A percentile compares a stretch with the other conserved stretches of the same genome.
Evolutionary conservation across 192 early-diverging fungal genomes (phyloP).

Genomic region (Podila epicladia): DNA sequence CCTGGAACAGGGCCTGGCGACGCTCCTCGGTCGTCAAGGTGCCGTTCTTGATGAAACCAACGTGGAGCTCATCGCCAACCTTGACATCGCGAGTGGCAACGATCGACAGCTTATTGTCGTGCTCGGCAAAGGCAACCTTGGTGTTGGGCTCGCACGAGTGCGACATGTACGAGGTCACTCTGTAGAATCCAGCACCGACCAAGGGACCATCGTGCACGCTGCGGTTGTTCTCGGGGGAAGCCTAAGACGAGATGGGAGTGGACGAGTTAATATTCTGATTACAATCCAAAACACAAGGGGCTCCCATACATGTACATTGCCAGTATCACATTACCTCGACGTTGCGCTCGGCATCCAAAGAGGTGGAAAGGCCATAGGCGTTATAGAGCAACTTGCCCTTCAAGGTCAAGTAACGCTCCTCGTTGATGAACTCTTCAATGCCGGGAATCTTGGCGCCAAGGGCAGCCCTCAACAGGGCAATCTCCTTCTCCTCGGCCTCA

Average conservation of each 20-base stretch:
- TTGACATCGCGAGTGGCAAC: conserved; percentile 68
- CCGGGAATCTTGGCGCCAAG: conserved; percentile 80
- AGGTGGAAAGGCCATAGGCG: conserved; percentile 71
- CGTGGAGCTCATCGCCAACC: conserved; percentile 74
- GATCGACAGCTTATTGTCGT: conserved; percentile 63
- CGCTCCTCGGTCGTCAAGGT: conserved; percentile 56
- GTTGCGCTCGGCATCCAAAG: conserved; percentile 43
- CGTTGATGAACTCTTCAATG: conserved; percentile 84
- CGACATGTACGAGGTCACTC: conserved; percentile 73
- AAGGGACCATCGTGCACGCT: conserved; percentile 49
- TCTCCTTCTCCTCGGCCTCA: conserved; percentile 63
- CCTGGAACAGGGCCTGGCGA: conserved; percentile 66
- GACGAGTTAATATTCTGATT: background rate
- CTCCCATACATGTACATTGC: too few species aligned
- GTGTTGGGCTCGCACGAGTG: conserved; percentile 74
- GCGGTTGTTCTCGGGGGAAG: conserved; percentile 52
- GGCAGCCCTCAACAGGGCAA: conserved; percentile 69
- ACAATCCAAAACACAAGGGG: background rate
- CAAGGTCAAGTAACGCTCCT: conserved; percentile 86
- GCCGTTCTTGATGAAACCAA: conserved; percentile 64
- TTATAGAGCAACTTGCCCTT: conserved; percentile 92
- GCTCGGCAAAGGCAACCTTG: conserved; percentile 63
- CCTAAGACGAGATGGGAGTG: background rate
- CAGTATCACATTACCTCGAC: conserved; percentile 15
- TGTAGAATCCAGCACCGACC: conserved; percentile 79